A percentile compares a stretch with the other conserved stretches of the same genome.
Conservation (phyloP, 169 alveolate species). For the Plasmodium blacklocki region DNA sequence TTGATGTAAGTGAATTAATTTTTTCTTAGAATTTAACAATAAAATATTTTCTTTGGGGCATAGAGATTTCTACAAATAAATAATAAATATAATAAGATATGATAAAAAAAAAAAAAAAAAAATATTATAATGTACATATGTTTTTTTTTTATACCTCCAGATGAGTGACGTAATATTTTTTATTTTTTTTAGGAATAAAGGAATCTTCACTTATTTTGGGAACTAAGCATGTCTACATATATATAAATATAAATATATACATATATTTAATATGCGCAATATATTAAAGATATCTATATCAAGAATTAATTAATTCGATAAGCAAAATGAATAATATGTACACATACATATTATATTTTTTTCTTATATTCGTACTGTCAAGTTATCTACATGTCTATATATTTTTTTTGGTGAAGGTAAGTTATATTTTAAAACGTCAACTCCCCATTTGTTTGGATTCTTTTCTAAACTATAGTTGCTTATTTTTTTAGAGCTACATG, state of each 20-base stretch:
- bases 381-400: conserved; percentile 39
- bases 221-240: conserved; percentile 42
- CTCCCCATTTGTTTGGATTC: conserved; percentile 72
- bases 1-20: conserved; percentile 13
- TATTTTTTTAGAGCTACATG: conserved; percentile 53
- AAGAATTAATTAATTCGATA: neutral
- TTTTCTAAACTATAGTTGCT: conserved; percentile 33
- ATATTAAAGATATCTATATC: neutral
- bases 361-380: conserved; percentile 20
- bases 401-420: conserved; percentile 47
- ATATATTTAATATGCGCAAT: neutral
- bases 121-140: neutral
- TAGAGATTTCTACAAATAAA: conserved; percentile 38
- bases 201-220: conserved; percentile 58
- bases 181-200: conserved; percentile 38
- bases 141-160: conserved; percentile 38
- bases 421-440: conserved; percentile 47
- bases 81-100: neutral
- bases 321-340: neutral
- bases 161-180: conserved; percentile 27
- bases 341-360: conserved; percentile 1
- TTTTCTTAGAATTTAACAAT: conserved; percentile 25
- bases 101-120: neutral
- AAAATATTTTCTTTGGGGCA: conserved; percentile 54
- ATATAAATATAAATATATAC: neutral